phyloP scores from a whole-genome alignment of 1,284 basidiomycete genomes.

The Pseudozyma thailandica region DNA sequence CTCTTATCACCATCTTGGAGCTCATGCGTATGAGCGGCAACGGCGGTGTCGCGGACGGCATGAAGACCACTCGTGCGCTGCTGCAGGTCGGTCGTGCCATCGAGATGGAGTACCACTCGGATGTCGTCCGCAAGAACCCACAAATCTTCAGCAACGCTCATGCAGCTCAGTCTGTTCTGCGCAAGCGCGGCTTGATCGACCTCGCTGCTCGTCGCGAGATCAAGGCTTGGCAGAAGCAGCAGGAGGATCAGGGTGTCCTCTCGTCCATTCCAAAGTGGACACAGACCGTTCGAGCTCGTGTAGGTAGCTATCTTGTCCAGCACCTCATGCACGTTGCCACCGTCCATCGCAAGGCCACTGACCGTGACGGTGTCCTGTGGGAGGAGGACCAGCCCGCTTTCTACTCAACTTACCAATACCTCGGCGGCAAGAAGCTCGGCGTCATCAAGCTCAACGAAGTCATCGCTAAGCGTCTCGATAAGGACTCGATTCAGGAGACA shows the following conservation, averaged over 20 bases:
- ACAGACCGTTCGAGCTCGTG: conserved; percentile 74
- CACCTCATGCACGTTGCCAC: conserved; percentile 84
- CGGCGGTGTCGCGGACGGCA: conserved; percentile 82
- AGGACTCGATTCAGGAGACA: conserved; percentile 79
- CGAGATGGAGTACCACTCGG: conserved; percentile 75
- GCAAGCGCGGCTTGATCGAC: conserved; percentile 52
- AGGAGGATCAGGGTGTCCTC: conserved; percentile 71
- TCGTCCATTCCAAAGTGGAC: conserved; percentile 84
- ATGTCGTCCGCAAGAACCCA: conserved; percentile 54
- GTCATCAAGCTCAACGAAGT: conserved; percentile 87
- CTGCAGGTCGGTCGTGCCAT: conserved; percentile 85
- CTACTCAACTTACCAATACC: conserved; percentile 90
- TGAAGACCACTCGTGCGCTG: conserved; percentile 88
- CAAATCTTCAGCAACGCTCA: conserved; percentile 56
- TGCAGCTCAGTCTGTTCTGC: conserved; percentile 43
- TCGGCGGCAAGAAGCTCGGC: conserved; percentile 89
- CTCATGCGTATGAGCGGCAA: conserved; percentile 84
- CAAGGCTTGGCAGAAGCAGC: conserved; percentile 70
- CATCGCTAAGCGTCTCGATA: conserved; percentile 81
- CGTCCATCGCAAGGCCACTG: conserved; percentile 73
- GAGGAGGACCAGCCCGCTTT: conserved; percentile 88
- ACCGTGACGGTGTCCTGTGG: conserved; percentile 62
- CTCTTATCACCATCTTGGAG: conserved; percentile 89
- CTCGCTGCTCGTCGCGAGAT: conserved; percentile 56
- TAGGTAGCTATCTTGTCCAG: conserved; percentile 86